Evolutionary conservation across 495 filamentous ascomycete genomes (phyloP), one percentile per base, ranked within the genome.

Genomic region (Geoglossum glabrum): DNA sequence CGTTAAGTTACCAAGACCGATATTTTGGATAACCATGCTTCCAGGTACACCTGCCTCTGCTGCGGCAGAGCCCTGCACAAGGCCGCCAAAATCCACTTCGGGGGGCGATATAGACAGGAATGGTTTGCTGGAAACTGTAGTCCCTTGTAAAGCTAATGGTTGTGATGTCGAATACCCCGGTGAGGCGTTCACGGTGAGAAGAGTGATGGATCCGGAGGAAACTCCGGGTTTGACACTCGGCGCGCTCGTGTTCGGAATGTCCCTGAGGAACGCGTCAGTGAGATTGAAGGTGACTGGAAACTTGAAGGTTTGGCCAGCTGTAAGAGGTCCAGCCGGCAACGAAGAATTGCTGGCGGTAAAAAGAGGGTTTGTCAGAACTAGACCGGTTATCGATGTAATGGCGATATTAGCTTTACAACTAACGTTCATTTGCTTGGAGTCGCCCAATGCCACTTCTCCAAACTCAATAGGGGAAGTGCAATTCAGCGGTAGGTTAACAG

Each of bases 391-490:
- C 28, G 57, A 58, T 13, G 59, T 65, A 54, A 72, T 63, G n/a
- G 60, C 60, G 28, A 68, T 69, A 31, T 65, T 64, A 3, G 66
- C 65, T 7, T 61, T 70, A 61, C 72, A 74, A 21, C 60, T 67
- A 15, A 72, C 59, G 21, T 59, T 64, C 27, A 61, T n/a, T 2
- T 64, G 66, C n/a, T 57, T 64, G n/a, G 64, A 61, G 3, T 54
- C 57, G 8, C 66, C 68, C 19, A 74, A 61, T 2, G 66, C 46
- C 11, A 73, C 64, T 9, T 61, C 60, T 10, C 76, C 76, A 63
- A 77, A 79, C 33, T 71, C 59, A 27, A 72, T 63, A 8, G 69
- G 71, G 21, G 59, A 61, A 9, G 64, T 66, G 57, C 72, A 73
- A 33, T 59, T 68, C 17, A 74, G 59, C 25, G 72, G 72, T 2